Base-by-base conservation (phyloP, 495 filamentous ascomycete genomes). In the Barbatosphaeria neglecta region DNA sequence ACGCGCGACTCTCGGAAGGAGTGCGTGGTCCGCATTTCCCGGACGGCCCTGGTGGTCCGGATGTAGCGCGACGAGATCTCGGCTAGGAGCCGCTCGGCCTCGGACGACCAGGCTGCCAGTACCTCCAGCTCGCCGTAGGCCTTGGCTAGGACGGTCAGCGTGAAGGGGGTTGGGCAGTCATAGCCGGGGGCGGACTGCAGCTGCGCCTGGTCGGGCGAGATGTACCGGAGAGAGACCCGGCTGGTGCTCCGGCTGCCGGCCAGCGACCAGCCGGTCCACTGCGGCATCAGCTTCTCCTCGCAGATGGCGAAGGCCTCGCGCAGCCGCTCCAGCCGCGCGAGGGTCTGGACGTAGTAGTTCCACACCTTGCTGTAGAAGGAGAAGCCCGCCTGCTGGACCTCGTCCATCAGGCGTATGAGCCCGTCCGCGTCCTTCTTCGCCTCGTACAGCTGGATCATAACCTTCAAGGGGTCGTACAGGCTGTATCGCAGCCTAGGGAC, bases 211-310 rank as follows among this genome's bases (percentile, higher is more conserved):
- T 66, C 61, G 8, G 69, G 57, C 13, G 69, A 56, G 16, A 70
- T 4, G 11, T 10, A 42, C 20, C 48, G 42, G 44, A 45, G 50
- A n/a, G n/a, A n/a, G 46, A 50, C 50, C 33, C 48, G 16, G 20
- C 48, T 44, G 18, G 51, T 46, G 17, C n/a, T n/a, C n/a, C 23
- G 48, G 6, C 11, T 35, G 6, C 62, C 63, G 22, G 53, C 55
- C 2, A 45, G 31, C 11, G 45, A 50, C 88, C 88, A 95, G 18
- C 84, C 84, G 3, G 70, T 70, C 74, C 85, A 93, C 37, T 75
- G 67, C 5, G 75, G 76, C 76, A 90, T 88, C 46, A 95, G 78
- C 25, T 78, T 72, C 11, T 65, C 50, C 63, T 95, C 88, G 64
- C 83, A 88, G 18, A 78, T 51, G 24, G 55, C 44, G 58, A 92